Evolutionary conservation across 2,329 filamentous ascomycete species (phyloP), one percentile per base, ranked within the genome.

Genomic region (Cordyceps cateniannulata): DNA sequence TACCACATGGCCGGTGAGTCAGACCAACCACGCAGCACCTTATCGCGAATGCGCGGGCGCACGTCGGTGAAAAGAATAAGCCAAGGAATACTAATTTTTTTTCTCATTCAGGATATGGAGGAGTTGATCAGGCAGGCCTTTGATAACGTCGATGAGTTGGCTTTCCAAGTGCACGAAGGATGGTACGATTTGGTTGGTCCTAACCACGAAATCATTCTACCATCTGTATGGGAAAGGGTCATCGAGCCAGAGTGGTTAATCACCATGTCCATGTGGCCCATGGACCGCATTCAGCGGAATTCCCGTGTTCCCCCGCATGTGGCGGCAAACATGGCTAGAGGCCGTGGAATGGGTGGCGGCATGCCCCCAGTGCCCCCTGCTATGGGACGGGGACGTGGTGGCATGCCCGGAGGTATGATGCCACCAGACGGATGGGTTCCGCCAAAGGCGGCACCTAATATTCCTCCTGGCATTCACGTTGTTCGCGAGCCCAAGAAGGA

Each of bases 51-150:
- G n/a, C n/a, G n/a, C n/a, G n/a, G n/a, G n/a, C 22, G 32, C 44
- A 27, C 9, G 5, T 10, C 9, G 5, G 9, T 27, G 32, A 25
- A 27, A 2, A 6, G 29, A 2, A 12, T 20, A 29, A 42, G n/a
- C 10, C 22, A 7, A 38, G 5, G 10, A 35, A 47, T 3, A 5
- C 57, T 59, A 47, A 59, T n/a, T 32, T 5, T 27, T 12, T 27
- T 62, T 7, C 18, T 14, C 20, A 2, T 20, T n/a, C n/a, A 93
- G 88, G 89, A 89, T 20, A 93, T 95, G 89, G 89, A 93, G 72
- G 87, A 91, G 51, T 81, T 95, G 42, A 93, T 95, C 71, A 89
- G 89, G 69, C 90, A 93, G 76, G 90, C 90, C 20, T 95, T 95
- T 70, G 72, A 88, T 22, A 88, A 93, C 66, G 87, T 95, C 54